Percentiles rank a stretch among this genome's conserved stretches.
Conservation (phyloP, 495 filamentous ascomycete genomes). For the Chaetomium cochliodes region DNA sequence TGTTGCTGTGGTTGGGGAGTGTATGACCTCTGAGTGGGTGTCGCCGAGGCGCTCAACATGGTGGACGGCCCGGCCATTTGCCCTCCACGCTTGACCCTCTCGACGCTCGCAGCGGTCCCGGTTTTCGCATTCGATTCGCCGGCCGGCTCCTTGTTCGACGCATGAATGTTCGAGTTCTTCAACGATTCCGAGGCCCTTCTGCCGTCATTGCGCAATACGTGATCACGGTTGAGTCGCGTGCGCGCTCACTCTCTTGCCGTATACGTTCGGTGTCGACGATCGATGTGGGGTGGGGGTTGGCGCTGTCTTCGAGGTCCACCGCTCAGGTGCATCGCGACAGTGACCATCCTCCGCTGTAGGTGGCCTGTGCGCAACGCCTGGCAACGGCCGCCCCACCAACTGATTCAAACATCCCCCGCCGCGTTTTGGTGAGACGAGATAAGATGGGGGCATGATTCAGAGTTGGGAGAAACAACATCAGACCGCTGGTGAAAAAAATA, state of each 20-base stretch:
- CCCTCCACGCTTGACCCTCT: conserved; percentile 42
- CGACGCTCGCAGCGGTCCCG: conserved; percentile 28
- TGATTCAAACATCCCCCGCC: not conserved
- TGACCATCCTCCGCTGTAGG: not conserved
- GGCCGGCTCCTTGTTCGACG: conserved; percentile 16
- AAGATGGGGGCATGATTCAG: no score
- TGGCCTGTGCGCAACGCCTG: conserved; percentile 9
- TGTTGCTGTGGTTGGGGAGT: conserved; percentile 48
- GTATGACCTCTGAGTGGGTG: conserved; percentile 68
- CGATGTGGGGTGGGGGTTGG: conserved; percentile 3
- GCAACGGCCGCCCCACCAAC: conserved; percentile 12
- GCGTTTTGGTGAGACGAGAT: no score
- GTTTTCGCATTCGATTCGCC: conserved; percentile 30
- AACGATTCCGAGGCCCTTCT: not conserved
- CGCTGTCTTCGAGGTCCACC: not conserved
- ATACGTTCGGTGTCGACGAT: not conserved
- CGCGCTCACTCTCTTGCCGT: not conserved
- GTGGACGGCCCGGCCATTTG: conserved; percentile 57
- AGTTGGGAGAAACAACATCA: no score
- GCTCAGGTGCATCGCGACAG: not conserved
- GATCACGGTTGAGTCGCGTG: conserved; percentile 13
- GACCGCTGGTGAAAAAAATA: no score
- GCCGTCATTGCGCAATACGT: conserved; percentile 7
- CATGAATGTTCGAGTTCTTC: conserved; percentile 18
- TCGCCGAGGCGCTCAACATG: conserved; percentile 63